Percentiles rank a stretch among this genome's conserved stretches.
These are phyloP conservation scores for Sarcodon aspratus DNA, from an alignment of 768 basidiomycete species.

Conservation along the genomic window DNA sequence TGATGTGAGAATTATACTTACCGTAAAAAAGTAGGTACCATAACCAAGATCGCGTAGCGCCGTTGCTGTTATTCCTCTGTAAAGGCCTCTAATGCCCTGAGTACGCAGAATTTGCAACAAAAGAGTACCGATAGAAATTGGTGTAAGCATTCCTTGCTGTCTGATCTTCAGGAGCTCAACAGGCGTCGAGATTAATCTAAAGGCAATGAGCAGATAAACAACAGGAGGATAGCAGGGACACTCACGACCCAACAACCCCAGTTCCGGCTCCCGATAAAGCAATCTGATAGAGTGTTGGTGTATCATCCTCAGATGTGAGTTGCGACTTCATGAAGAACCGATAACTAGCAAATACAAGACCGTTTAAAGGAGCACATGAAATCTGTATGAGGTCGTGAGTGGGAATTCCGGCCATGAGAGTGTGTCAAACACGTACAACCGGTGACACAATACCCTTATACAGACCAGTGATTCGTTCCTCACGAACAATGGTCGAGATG, in stretches of 20 bases:
- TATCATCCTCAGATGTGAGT: conserved; percentile 27
- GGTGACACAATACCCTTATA: conserved; percentile 77
- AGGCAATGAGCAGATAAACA: neutral
- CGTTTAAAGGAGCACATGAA: conserved; percentile 69
- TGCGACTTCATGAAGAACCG: conserved; percentile 67
- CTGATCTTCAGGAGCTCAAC: conserved; percentile 86
- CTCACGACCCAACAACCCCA: conserved; percentile 73
- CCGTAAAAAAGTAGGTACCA: conserved; percentile 77
- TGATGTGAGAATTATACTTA: conserved; percentile 22
- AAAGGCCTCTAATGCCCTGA: conserved; percentile 56
- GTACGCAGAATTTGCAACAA: conserved; percentile 40
- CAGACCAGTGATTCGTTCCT: conserved; percentile 57
- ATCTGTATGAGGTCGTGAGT: conserved; percentile 28
- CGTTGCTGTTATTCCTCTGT: conserved; percentile 66
- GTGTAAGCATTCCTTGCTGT: conserved; percentile 45
- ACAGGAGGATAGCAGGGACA: conserved; percentile 3
- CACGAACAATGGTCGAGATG: conserved; percentile 51
- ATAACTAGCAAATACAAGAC: conserved; percentile 80
- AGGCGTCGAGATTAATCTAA: conserved; percentile 67
- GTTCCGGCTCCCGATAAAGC: conserved; percentile 70
- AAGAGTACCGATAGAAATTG: conserved; percentile 32
- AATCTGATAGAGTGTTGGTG: conserved; percentile 63
- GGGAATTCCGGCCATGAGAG: neutral
- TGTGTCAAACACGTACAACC: conserved; percentile 36
- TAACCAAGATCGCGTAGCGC: conserved; percentile 72